Percentiles rank a stretch among this genome's conserved stretches.
Conservation (phyloP, 176 grass and related monocot genomes). For the Ampelocalamus luodianensis region DNA sequence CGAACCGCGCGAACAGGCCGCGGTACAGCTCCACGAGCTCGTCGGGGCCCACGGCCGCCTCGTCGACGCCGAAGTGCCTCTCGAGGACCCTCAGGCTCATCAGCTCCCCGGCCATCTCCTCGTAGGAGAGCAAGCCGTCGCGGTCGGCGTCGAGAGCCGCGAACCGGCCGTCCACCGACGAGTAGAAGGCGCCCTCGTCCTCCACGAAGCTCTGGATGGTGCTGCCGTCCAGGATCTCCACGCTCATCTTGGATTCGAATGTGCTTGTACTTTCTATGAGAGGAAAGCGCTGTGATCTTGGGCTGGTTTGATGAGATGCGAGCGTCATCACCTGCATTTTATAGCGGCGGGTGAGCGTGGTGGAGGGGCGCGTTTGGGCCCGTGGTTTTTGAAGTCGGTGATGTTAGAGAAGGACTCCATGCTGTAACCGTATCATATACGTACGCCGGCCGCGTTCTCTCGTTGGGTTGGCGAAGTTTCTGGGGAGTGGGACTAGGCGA, state of each 20-base stretch:
- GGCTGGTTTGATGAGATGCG: background rate
- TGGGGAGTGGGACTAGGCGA: no score
- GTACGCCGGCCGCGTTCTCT: no score
- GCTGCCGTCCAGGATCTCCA: slow-evolving; percentile 72
- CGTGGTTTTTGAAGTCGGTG: no score
- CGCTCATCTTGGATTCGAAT: slow-evolving; percentile 64
- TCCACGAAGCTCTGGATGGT: slow-evolving; percentile 71
- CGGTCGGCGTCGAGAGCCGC: slow-evolving; percentile 59
- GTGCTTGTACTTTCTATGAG: background rate
- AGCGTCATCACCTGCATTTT: background rate
- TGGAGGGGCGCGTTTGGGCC: no score
- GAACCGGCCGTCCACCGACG: slow-evolving; percentile 57
- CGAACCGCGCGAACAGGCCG: background rate
- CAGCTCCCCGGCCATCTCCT: background rate
- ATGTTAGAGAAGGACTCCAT: no score
- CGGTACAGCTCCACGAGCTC: background rate
- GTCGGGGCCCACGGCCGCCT: background rate
- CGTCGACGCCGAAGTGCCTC: background rate
- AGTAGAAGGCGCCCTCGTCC: slow-evolving; percentile 65
- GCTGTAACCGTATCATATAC: no score
- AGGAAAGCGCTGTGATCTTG: background rate
- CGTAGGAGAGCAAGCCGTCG: slow-evolving; percentile 39
- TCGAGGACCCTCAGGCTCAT: background rate
- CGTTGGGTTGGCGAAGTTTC: no score
- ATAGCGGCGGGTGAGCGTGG: background rate